Base-by-base conservation (phyloP, 352 stramenopile species). In the Aphanomyces invadans region DNA sequence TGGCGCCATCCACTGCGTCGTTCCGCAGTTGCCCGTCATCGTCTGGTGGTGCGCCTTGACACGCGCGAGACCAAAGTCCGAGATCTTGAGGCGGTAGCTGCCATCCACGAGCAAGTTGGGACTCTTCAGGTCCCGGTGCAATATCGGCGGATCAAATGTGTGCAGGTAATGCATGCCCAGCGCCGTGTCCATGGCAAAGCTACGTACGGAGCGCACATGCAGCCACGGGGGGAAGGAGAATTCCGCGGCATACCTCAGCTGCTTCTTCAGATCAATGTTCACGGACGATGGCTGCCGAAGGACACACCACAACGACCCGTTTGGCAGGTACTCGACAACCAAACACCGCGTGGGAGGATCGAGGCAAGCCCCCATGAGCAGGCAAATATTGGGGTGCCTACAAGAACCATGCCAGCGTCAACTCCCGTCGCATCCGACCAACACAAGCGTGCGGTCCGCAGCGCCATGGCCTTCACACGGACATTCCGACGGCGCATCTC, bases 141-240 rank as follows among this genome's bases (percentile, higher is more conserved):
- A 71, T 56, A 95, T 95, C 38, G 83, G 83, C 25, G 83, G 86
- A 59, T 92, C 79, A 68, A 92, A 92, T 39, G 83, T 89, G 70
- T 95, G 86, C 25, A 95, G 65, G 61, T 95, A 95, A 69, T 92
- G 92, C 86, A 95, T 95, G 12, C 86, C 86, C 11, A 91, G 69
- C 4, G 86, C 86, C 2, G 84, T 90, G 44, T 95, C 86, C 10
- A 81, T 76, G 15, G 81, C 83, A 57, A 94, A 91, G 2, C 85
- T 91, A 59, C 26, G 4, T 46, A n/a, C n/a, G n/a, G n/a, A 28
- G 25, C n/a, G 12, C 28, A 9, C 49, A 2, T 31, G 66, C 19
- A 15, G 49, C 48, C 31, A 38, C 28, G 7, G 62, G 32, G 56
- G 4, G 19, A 62, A 33, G 26, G 49, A 36, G 12, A 23, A 23